These are phyloP conservation scores for Zarea fungicola DNA, from an alignment of 2,329 filamentous ascomycete genomes.

Conservation along the genomic window DNA sequence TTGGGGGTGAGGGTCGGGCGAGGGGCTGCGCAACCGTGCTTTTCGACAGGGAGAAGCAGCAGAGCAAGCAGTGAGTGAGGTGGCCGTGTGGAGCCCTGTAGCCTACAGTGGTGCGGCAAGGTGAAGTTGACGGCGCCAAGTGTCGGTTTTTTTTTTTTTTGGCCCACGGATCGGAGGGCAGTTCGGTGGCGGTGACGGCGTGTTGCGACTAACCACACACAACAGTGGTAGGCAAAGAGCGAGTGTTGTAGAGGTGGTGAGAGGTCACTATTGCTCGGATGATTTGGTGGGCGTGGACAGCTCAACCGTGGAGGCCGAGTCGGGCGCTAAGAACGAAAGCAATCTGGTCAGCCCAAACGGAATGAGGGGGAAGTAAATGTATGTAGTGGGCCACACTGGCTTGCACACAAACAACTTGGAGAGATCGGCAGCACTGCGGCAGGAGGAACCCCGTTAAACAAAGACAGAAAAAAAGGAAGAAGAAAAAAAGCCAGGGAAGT, in stretches of 20 bases:
- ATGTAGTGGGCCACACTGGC: conserved; percentile 4
- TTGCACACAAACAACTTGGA: not conserved
- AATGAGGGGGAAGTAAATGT: conserved; percentile 11
- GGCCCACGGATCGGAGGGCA: not conserved
- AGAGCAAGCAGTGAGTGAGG: conserved; percentile 3
- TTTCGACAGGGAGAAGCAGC: conserved; percentile 2
- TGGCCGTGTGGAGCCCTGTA: too few species aligned
- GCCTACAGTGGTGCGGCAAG: too few species aligned
- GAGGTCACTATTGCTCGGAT: too few species aligned
- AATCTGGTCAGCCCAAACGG: conserved; percentile 13
- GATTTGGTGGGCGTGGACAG: conserved; percentile 7
- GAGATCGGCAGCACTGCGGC: conserved; percentile 7
- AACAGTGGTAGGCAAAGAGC: conserved; percentile 1
- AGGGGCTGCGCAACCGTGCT: conserved; percentile 9
- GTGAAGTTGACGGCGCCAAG: conserved; percentile 11
- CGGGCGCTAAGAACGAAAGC: conserved; percentile 15
- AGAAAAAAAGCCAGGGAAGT: conserved; percentile 4
- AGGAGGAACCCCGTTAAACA: conserved; percentile 4
- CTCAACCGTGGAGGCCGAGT: conserved; percentile 6
- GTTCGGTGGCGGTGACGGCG: conserved; percentile 20
- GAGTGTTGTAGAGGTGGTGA: not conserved
- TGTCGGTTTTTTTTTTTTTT: conserved; percentile 3
- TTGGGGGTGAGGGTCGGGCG: not conserved
- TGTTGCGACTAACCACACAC: not conserved
- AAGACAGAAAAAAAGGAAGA: conserved; percentile 5